Conservation (phyloP, 129 eudicot species). For the Flaveria sonorensis region DNA sequence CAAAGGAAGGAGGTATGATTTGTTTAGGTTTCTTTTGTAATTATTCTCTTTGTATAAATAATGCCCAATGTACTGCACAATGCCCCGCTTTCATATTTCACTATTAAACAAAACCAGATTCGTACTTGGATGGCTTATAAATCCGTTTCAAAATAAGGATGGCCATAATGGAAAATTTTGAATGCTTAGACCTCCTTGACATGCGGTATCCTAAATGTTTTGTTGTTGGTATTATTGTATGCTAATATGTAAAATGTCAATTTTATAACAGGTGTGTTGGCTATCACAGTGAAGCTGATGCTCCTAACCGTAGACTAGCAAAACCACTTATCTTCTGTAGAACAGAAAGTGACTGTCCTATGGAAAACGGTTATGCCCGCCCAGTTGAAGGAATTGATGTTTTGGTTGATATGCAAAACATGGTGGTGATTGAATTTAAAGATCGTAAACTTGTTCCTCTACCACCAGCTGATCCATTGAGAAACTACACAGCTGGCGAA, state of each 20-base stretch:
- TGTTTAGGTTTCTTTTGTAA: not conserved
- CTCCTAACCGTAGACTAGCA: constrained; percentile 76
- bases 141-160: not conserved
- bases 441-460: constrained; percentile 82
- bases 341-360: constrained; percentile 80
- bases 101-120: not conserved
- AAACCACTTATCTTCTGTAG: constrained; percentile 82
- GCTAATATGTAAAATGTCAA: constrained; percentile 7
- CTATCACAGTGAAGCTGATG: constrained; percentile 73
- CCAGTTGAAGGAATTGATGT: constrained; percentile 87
- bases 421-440: constrained; percentile 76
- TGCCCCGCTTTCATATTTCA: not conserved
- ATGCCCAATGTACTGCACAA: not conserved
- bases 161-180: not conserved
- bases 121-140: not conserved
- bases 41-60: not conserved
- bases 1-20: not conserved
- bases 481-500: constrained; percentile 82
- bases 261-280: constrained; percentile 66
- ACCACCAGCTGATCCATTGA: constrained; percentile 82
- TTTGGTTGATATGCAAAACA: constrained; percentile 79
- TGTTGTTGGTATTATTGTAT: constrained; percentile 7
- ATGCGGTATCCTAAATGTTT: not conserved
- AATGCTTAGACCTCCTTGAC: not conserved
- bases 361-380: constrained; percentile 87